A percentile compares a stretch with the other conserved stretches of the same genome.
Conservation (phyloP, 2,329 filamentous ascomycete genomes). For the Colletotrichum salicis region DNA sequence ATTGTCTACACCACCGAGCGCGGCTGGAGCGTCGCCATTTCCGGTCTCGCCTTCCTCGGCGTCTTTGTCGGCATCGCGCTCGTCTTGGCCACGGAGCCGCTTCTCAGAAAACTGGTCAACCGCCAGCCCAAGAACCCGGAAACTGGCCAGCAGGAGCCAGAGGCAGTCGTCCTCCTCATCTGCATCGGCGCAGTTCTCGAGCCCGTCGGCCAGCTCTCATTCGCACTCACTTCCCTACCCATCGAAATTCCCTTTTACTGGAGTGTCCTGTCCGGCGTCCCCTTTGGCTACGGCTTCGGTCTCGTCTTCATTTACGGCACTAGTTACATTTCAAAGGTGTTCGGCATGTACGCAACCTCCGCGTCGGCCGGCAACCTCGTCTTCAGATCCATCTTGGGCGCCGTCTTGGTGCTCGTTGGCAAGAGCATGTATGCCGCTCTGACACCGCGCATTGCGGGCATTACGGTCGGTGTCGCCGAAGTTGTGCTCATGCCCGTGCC, state of each 20-base stretch:
- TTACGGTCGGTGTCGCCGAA: constrained; percentile 41
- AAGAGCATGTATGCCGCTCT: constrained; percentile 66
- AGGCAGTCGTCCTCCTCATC: constrained; percentile 71
- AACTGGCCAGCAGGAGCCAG: constrained; percentile 67
- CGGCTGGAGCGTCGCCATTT: constrained; percentile 67
- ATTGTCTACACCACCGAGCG: constrained; percentile 68
- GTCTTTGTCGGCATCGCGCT: constrained; percentile 36
- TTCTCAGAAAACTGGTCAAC: constrained; percentile 64
- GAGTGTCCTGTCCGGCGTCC: constrained; percentile 70
- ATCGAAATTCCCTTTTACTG: constrained; percentile 68
- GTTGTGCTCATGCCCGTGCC: constrained; percentile 72
- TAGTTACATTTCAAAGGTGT: constrained; percentile 72
- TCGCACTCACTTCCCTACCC: constrained; percentile 72
- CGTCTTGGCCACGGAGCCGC: constrained; percentile 53
- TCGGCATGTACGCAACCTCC: constrained; percentile 72
- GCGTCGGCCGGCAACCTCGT: constrained; percentile 73
- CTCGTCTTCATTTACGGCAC: constrained; percentile 73
- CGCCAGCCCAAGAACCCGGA: constrained; percentile 66
- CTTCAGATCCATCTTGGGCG: constrained; percentile 67
- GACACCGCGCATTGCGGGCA: constrained; percentile 70
- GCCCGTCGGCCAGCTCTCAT: constrained; percentile 70
- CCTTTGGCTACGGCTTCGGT: constrained; percentile 71
- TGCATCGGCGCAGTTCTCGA: constrained; percentile 70
- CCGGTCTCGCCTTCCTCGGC: constrained; percentile 56
- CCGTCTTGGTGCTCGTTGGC: constrained; percentile 69